Conservation (phyloP, 805 yeast genomes). For the Saccharomyces eubayanus region DNA sequence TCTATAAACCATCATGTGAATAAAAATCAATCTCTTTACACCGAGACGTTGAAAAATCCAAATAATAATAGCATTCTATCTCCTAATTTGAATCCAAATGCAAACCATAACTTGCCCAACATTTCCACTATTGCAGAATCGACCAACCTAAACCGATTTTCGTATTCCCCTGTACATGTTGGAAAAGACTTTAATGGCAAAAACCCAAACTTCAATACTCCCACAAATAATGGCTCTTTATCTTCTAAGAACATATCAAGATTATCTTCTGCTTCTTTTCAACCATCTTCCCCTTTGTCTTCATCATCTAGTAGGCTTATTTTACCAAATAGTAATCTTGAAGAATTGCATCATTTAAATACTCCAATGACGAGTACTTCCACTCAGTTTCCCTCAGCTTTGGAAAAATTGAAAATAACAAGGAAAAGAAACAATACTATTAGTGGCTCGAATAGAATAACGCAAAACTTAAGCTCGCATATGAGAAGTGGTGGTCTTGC, state of each 20-base stretch:
- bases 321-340: not conserved
- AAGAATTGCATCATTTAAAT: not conserved
- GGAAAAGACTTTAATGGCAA: not conserved
- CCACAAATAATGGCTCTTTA: not conserved
- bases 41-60: not conserved
- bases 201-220: not conserved
- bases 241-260: not conserved
- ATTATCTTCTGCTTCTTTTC: not conserved
- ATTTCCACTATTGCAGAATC: constrained; percentile 11
- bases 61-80: not conserved
- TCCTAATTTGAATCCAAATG: not conserved
- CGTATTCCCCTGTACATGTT: constrained; percentile 2
- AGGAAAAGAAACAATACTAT: constrained; percentile 19
- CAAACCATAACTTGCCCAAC: not conserved
- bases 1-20: not conserved
- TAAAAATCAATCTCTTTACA: not conserved
- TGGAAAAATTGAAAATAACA: constrained; percentile 18
- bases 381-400: constrained; percentile 17
- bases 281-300: not conserved
- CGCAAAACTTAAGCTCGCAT: constrained; percentile 15
- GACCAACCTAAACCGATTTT: constrained; percentile 7
- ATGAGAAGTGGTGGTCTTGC: constrained; percentile 15
- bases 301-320: not conserved
- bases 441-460: constrained; percentile 7
- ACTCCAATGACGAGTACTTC: not conserved